Conservation (phyloP, 352 stramenopile genomes). For the Phytophthora pseudosyringae region DNA sequence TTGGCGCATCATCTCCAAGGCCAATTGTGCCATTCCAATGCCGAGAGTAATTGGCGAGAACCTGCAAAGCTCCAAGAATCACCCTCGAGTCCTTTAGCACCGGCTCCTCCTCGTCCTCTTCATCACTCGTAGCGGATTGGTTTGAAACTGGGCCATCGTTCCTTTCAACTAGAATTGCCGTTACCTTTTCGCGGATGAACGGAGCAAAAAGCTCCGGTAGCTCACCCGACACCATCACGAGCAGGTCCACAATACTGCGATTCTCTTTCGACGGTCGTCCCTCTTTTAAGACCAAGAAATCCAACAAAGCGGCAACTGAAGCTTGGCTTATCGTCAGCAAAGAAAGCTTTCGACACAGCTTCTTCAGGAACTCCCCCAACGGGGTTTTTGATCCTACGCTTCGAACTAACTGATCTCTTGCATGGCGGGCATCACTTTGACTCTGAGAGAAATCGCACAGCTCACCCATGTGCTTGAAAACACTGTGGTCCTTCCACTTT, state of each 20-base stretch:
- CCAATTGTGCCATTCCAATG: slow-evolving; percentile 43
- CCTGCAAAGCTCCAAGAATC: slow-evolving; percentile 52
- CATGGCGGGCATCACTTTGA: slow-evolving; percentile 53
- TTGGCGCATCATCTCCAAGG: slow-evolving; percentile 19
- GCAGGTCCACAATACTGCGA: slow-evolving; percentile 58
- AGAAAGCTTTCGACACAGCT: slow-evolving; percentile 81
- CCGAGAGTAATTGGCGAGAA: slow-evolving; percentile 63
- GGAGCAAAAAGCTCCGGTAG: slow-evolving; percentile 57
- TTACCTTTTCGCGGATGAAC: slow-evolving; percentile 60
- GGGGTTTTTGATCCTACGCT: slow-evolving; percentile 80
- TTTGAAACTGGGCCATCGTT: slow-evolving; percentile 3
- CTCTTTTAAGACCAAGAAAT: slow-evolving; percentile 45
- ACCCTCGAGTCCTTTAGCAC: slow-evolving; percentile 51
- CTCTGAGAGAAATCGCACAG: slow-evolving; percentile 64
- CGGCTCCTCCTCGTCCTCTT: slow-evolving; percentile 45
- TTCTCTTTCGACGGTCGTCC: slow-evolving; percentile 48
- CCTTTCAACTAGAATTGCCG: slow-evolving; percentile 50
- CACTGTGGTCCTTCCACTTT: slow-evolving; percentile 78
- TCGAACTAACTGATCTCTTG: slow-evolving; percentile 77
- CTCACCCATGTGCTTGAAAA: slow-evolving; percentile 76
- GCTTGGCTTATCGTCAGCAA: slow-evolving; percentile 69
- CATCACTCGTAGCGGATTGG: slow-evolving; percentile 24
- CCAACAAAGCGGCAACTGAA: slow-evolving; percentile 43
- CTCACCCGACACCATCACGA: slow-evolving; percentile 57
- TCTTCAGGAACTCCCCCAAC: slow-evolving; percentile 83